phyloP scores from a whole-genome alignment of 164 flowering plant species.

The Saururus chinensis region DNA sequence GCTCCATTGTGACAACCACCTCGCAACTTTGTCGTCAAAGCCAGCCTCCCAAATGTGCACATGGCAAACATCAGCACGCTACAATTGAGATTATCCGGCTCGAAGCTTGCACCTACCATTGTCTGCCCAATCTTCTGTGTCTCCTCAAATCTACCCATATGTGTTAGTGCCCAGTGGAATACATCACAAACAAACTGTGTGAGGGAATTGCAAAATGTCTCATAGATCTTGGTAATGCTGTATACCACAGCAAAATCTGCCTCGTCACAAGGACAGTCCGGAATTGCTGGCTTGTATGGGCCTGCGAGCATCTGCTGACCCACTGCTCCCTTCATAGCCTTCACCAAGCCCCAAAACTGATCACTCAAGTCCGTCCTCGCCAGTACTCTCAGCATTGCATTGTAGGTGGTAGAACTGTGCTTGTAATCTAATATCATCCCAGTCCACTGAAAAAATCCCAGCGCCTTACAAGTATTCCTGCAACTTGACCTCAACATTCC shows the following conservation, averaged over 20 bases:
- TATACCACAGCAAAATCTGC: slow-evolving; percentile 53
- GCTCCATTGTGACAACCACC: too few relatives aligned
- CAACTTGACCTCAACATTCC: slow-evolving; percentile 61
- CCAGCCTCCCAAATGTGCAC: slow-evolving; percentile 52
- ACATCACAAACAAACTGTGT: slow-evolving; percentile 67
- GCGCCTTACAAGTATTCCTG: slow-evolving; percentile 42
- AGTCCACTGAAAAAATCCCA: slow-evolving; percentile 56
- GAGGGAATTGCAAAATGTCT: slow-evolving; percentile 38
- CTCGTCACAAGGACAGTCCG: slow-evolving; percentile 28
- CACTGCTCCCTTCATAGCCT: slow-evolving; percentile 69
- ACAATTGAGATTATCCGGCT: slow-evolving; percentile 74
- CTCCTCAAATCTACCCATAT: slow-evolving; percentile 63
- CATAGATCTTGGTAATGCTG: slow-evolving; percentile 57
- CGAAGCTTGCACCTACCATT: slow-evolving; percentile 64
- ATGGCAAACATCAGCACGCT: slow-evolving; percentile 78
- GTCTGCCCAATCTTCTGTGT: slow-evolving; percentile 48
- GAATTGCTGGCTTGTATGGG: slow-evolving; percentile 52
- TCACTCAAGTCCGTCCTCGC: slow-evolving; percentile 37
- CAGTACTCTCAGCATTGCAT: slow-evolving; percentile 56
- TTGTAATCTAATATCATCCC: slow-evolving; percentile 21
- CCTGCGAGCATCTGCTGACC: slow-evolving; percentile 89
- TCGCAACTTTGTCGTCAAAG: too few relatives aligned
- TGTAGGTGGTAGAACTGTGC: slow-evolving; percentile 65
- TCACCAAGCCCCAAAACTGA: slow-evolving; percentile 63
- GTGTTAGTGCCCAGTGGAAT: slow-evolving; percentile 64